Conservation (phyloP, 2,329 filamentous ascomycete genomes). For the Arthrobotrys conoides region DNA sequence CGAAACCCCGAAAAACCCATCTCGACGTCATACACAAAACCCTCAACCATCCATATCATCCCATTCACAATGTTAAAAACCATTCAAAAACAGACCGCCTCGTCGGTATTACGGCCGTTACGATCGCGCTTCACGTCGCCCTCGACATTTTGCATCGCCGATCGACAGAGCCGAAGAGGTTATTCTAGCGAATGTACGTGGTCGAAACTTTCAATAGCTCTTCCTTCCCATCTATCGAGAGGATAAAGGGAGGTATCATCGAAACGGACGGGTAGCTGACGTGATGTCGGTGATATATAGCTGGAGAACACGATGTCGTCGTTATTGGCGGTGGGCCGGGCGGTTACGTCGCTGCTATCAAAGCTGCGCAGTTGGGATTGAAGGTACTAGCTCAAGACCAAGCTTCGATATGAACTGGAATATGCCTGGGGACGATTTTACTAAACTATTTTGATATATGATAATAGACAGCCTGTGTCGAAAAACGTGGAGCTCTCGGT, state of each 20-base stretch:
- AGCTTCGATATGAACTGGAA: not conserved
- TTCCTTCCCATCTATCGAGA: not conserved
- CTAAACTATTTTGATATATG: constrained; percentile 7
- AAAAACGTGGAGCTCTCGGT: constrained; percentile 94
- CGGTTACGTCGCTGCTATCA: constrained; percentile 98
- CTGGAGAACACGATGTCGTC: constrained; percentile 95
- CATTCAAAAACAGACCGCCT: constrained; percentile 51
- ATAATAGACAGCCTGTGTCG: constrained; percentile 89
- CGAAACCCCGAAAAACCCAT: constrained; percentile 22
- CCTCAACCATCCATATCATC: constrained; percentile 13
- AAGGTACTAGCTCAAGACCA: constrained; percentile 76
- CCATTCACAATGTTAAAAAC: constrained; percentile 55
- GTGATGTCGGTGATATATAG: constrained; percentile 30
- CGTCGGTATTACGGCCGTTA: constrained; percentile 55
- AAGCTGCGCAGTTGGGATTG: constrained; percentile 95
- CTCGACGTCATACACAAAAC: constrained; percentile 51
- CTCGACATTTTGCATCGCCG: constrained; percentile 53
- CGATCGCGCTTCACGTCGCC: constrained; percentile 54
- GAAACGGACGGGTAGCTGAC: not conserved
- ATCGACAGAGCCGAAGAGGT: constrained; percentile 48
- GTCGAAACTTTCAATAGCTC: not conserved
- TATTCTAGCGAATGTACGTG: constrained; percentile 65
- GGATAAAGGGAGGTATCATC: constrained; percentile 20
- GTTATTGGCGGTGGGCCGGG: constrained; percentile 98
- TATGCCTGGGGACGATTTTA: not conserved